Evolutionary conservation across 1,139 yeast genomes (phyloP), one percentile per base, ranked within the genome.

Genomic region (Zygosaccharomyces sapae): DNA sequence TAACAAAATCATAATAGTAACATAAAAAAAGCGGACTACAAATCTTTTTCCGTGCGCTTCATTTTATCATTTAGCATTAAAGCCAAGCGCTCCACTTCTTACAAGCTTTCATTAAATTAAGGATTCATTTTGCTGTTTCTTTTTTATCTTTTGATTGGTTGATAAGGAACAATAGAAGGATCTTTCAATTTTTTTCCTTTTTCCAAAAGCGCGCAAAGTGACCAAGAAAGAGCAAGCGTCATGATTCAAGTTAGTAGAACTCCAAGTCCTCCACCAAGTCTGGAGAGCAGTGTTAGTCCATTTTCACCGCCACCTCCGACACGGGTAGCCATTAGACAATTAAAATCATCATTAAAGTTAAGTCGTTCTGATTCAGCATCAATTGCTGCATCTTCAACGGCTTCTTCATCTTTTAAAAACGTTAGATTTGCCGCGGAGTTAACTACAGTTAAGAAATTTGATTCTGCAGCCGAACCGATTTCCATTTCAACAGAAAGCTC

Each of bases 361-460:
- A 43, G 54, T n/a, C 50, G 53, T 30, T 45, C 59, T 9, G 47
- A 53, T 13, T 52, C 60, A 22, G 44, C 58, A 8, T 49, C 57
- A 10, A 48, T 47, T 22, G 44, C 55, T 5, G 40, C 53, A 5
- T 43, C 55, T 13, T 40, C 52, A 27, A 48, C 58, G 3, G 45
- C 56, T 3, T 46, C 57, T 3, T 55, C 61, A 12, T 54, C 61
- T 6, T 45, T 42, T 20, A 62, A 61, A 44, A 58, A 51, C 30
- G 66, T 63, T 25, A 51, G 66, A 33, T 63, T 63, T 47, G 67
- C 68, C n/a, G 58, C 63, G 3, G 61, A 63, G 46, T 52, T 63
- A 38, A 61, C 66, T 2, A 60, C 61, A 1, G 64, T 63, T 22
- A 63, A 62, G 46, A 54, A 58, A 27, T 63, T 62, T 46, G 60